Percentiles rank a stretch among this genome's conserved stretches.
phyloP scores from a whole-genome alignment of 1,139 yeast genomes.

The Taphrina deformans region DNA sequence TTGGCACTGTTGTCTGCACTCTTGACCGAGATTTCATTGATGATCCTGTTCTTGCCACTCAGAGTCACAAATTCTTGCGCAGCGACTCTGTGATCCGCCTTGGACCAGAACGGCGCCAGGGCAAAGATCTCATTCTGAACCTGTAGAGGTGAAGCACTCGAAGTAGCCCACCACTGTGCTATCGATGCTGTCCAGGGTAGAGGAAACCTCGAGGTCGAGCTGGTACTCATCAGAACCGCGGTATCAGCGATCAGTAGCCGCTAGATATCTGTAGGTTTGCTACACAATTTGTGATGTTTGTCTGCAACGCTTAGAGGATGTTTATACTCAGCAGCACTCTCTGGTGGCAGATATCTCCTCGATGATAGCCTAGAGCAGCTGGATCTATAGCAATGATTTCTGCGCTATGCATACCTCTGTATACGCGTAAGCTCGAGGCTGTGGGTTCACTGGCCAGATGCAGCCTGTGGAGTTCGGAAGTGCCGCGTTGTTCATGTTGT shows the following conservation, averaged over 20 bases:
- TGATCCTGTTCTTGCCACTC: conserved; percentile 49
- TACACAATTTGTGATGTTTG: too few species aligned
- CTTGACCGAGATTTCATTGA: conserved; percentile 59
- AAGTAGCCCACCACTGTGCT: conserved; percentile 34
- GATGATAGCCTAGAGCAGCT: too few species aligned
- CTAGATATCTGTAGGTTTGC: too few species aligned
- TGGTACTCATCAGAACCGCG: background rate
- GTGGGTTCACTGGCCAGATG: too few species aligned
- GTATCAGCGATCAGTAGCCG: background rate
- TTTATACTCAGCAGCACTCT: too few species aligned
- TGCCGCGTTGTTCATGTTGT: too few species aligned
- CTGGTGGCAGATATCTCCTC: too few species aligned
- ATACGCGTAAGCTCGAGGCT: too few species aligned
- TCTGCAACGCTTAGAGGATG: too few species aligned
- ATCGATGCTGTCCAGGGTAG: conserved; percentile 22
- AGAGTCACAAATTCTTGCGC: conserved; percentile 55
- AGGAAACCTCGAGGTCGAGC: conserved; percentile 25
- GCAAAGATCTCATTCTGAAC: conserved; percentile 54
- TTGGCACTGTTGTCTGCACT: conserved; percentile 38
- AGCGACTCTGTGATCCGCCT: conserved; percentile 51
- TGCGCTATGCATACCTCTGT: too few species aligned
- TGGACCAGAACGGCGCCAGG: conserved; percentile 60
- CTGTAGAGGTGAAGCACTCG: conserved; percentile 43
- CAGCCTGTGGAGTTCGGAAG: too few species aligned
- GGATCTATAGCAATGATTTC: too few species aligned